phyloP scores from a whole-genome alignment of 306 rosid species.

The Benincasa hispida region DNA sequence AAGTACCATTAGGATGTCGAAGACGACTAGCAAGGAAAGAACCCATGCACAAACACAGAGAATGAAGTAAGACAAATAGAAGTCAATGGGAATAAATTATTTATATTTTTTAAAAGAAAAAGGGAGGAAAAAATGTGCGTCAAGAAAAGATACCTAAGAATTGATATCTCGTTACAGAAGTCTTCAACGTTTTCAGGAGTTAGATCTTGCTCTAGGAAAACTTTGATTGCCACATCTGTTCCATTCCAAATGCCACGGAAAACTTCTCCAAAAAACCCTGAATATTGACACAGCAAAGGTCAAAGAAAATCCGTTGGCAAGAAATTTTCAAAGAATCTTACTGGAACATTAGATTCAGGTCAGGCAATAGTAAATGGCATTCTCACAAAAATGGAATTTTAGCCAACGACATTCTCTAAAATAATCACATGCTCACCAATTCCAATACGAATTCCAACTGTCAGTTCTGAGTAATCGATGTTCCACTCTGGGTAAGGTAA shows the following conservation, averaged over 20 bases:
- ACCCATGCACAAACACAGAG: slow-evolving; percentile 11
- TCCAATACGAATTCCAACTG: slow-evolving; percentile 93
- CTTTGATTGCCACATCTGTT: slow-evolving; percentile 93
- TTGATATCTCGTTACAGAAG: slow-evolving; percentile 91
- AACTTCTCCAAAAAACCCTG: slow-evolving; percentile 98
- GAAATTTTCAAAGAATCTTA: neutral
- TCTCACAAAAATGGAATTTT: neutral
- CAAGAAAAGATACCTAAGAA: slow-evolving; percentile 55
- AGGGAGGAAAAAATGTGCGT: neutral
- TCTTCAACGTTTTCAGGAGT: slow-evolving; percentile 97
- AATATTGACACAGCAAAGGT: slow-evolving; percentile 11
- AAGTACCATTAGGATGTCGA: slow-evolving; percentile 94
- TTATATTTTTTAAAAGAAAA: no score
- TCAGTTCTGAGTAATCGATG: slow-evolving; percentile 80
- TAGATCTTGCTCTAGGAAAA: slow-evolving; percentile 90
- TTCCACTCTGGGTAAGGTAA: slow-evolving; percentile 86
- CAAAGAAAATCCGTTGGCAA: no score
- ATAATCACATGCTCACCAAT: slow-evolving; percentile 46
- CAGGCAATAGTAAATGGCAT: neutral
- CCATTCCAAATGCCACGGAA: slow-evolving; percentile 97
- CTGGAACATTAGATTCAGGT: neutral
- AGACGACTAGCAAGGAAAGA: slow-evolving; percentile 60
- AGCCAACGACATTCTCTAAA: neutral
- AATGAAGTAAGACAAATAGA: slow-evolving; percentile 25
- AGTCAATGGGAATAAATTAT: neutral